Percentiles rank a stretch among this genome's conserved stretches.
Evolutionary conservation across 306 rosid genomes (phyloP).

Genomic region (Malus sieversii): DNA sequence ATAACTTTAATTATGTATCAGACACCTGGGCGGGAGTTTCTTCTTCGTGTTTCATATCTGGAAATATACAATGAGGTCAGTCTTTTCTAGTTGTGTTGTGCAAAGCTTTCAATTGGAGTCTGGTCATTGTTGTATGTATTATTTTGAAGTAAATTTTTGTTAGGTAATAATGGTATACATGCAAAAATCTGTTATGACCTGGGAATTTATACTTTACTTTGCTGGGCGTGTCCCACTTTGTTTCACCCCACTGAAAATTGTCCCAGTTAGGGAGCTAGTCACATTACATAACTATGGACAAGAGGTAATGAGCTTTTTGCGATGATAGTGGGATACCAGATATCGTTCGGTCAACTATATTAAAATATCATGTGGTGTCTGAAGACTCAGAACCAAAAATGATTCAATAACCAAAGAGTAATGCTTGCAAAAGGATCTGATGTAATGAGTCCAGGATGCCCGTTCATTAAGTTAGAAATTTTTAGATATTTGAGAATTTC

Average conservation of each 20-base stretch:
- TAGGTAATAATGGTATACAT: neutral
- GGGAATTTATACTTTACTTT: neutral
- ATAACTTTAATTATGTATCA: constrained; percentile 29
- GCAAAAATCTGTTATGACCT: neutral
- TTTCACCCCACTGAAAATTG: neutral
- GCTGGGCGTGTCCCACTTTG: neutral
- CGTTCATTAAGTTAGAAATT: neutral
- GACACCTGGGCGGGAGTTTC: constrained; percentile 81
- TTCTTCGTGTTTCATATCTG: constrained; percentile 80
- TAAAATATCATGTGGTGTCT: no score
- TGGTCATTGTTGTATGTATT: neutral
- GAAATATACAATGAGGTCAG: constrained; percentile 93
- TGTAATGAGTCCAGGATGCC: neutral
- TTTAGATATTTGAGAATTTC: neutral
- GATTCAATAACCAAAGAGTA: no score
- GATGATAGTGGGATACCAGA: neutral
- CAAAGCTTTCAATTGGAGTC: neutral
- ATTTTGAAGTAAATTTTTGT: neutral
- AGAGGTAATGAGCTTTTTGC: neutral
- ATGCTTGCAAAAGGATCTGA: neutral
- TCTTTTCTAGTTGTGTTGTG: neutral
- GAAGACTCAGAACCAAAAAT: no score
- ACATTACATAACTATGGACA: neutral
- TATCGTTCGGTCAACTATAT: neutral
- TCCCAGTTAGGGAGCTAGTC: neutral